These are phyloP conservation scores for Nicotiana tabacum DNA, from an alignment of 257 asterid species.

Conservation along the genomic window DNA sequence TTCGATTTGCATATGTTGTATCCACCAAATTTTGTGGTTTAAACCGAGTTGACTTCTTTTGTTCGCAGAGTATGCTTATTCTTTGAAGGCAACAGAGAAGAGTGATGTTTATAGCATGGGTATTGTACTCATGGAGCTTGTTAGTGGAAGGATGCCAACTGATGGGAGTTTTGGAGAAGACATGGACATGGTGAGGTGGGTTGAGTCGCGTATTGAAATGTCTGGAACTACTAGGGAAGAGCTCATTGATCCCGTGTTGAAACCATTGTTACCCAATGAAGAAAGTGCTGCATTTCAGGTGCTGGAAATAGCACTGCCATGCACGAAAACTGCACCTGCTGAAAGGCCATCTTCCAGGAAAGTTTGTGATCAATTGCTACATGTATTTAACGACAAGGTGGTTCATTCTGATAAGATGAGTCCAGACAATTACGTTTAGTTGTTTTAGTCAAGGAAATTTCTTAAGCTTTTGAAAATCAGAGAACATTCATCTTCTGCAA, in stretches of 20 bases:
- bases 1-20: background rate
- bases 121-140: slow-evolving; percentile 87
- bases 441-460: background rate
- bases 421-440: slow-evolving; percentile 26
- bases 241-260: slow-evolving; percentile 58
- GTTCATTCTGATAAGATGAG: slow-evolving; percentile 44
- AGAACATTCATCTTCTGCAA: background rate
- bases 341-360: slow-evolving; percentile 82
- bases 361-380: slow-evolving; percentile 55
- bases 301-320: slow-evolving; percentile 67
- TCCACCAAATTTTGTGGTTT: background rate
- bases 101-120: slow-evolving; percentile 98
- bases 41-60: background rate
- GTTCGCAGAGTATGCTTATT: slow-evolving; percentile 76
- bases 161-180: slow-evolving; percentile 60
- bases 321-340: slow-evolving; percentile 86
- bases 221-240: slow-evolving; percentile 40
- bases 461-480: background rate
- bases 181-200: slow-evolving; percentile 90
- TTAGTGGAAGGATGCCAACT: slow-evolving; percentile 86
- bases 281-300: slow-evolving; percentile 51
- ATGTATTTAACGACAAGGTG: slow-evolving; percentile 42
- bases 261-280: slow-evolving; percentile 61
- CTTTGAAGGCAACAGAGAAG: slow-evolving; percentile 76
- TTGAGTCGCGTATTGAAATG: slow-evolving; percentile 49